These are phyloP conservation scores for Pseudogymnoascus destructans DNA, from an alignment of 2,329 filamentous ascomycete species.

Conservation along the genomic window DNA sequence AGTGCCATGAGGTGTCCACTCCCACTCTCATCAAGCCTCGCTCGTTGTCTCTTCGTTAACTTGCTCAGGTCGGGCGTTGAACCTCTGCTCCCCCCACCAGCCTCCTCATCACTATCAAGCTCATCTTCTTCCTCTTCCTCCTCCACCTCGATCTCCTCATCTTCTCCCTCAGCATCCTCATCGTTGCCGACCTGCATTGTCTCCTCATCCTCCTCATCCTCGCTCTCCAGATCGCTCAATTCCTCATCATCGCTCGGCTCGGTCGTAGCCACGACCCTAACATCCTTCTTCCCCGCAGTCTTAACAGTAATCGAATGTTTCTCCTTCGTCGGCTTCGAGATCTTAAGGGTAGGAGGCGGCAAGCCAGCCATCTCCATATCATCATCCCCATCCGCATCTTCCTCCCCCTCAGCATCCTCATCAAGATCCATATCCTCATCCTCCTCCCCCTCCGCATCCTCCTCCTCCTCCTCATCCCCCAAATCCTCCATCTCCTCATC, in stretches of 20 bases:
- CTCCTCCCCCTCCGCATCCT: constrained; percentile 12
- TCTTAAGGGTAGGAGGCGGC: constrained; percentile 28
- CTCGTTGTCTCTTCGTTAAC: constrained; percentile 55
- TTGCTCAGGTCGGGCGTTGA: constrained; percentile 51
- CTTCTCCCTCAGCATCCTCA: constrained; percentile 30
- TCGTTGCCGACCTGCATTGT: constrained; percentile 31
- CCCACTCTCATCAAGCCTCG: constrained; percentile 40
- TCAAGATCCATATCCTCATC: constrained; percentile 22
- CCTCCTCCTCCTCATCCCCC: constrained; percentile 14
- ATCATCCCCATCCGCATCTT: constrained; percentile 28
- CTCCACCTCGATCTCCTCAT: constrained; percentile 31
- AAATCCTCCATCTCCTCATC: constrained; percentile 18
- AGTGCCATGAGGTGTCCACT: constrained; percentile 31
- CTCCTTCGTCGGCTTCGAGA: constrained; percentile 31
- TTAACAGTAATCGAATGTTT: constrained; percentile 21
- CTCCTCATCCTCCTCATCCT: constrained; percentile 33
- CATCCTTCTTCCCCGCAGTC: constrained; percentile 21
- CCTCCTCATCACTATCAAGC: constrained; percentile 26
- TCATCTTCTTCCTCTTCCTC: constrained; percentile 23
- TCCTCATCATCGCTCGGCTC: constrained; percentile 26
- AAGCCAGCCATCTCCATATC: constrained; percentile 30
- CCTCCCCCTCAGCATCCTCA: constrained; percentile 29
- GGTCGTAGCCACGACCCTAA: constrained; percentile 21
- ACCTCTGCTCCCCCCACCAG: constrained; percentile 37
- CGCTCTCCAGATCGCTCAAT: constrained; percentile 25